Conservation (phyloP, 495 filamentous ascomycete species). For the Xylaria venustula region DNA sequence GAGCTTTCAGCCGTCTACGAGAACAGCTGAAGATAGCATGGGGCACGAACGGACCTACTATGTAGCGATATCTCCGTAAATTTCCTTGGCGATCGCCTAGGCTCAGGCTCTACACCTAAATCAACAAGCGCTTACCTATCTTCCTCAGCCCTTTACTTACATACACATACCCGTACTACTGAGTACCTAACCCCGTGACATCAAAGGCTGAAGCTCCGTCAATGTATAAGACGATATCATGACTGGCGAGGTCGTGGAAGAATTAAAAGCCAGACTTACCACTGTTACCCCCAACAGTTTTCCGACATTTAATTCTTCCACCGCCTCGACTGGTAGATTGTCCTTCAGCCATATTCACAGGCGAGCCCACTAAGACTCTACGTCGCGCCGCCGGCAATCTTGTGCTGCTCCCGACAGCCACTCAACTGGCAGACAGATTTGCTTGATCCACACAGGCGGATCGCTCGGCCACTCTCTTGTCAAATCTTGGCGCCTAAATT, state of each 20-base stretch:
- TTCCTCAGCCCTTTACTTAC: constrained; percentile 1
- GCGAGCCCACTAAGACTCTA: not conserved
- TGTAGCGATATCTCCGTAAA: constrained; percentile 14
- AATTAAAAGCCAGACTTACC: too few species aligned
- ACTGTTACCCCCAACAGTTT: too few species aligned
- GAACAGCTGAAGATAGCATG: constrained; percentile 3
- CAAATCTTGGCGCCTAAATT: not conserved
- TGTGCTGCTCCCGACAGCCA: not conserved
- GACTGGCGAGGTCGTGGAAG: not conserved
- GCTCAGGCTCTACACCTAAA: not conserved
- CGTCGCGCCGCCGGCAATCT: constrained; percentile 1
- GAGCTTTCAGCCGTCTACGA: not conserved
- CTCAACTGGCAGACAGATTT: not conserved
- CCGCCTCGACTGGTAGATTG: too few species aligned
- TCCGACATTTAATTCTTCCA: too few species aligned
- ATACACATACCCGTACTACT: too few species aligned
- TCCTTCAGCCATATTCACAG: not conserved
- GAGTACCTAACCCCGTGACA: constrained; percentile 2
- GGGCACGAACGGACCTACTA: too few species aligned
- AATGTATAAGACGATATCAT: not conserved
- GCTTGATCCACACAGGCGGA: constrained; percentile 7
- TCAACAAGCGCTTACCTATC: not conserved
- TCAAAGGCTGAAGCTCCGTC: not conserved
- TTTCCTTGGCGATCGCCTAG: constrained; percentile 9
- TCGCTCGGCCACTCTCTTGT: constrained; percentile 1